Evolutionary conservation across 2,329 filamentous ascomycete genomes (phyloP).

Genomic region (Neopestalotiopsis rosae): DNA sequence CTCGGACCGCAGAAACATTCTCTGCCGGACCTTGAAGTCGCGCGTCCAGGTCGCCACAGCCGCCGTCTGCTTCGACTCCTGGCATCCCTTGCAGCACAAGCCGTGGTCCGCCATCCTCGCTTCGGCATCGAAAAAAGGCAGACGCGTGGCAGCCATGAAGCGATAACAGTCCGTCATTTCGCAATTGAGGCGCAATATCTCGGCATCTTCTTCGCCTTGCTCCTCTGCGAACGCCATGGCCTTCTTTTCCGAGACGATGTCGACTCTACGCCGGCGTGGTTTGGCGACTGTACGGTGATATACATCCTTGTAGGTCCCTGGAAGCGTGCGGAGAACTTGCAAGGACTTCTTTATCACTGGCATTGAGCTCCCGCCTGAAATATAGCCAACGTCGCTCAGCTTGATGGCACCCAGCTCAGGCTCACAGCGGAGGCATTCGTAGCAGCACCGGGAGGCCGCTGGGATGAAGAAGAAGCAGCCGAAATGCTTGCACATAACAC

Average conservation of each 20-base stretch:
- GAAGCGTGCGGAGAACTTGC: background rate
- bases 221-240: too few relatives aligned
- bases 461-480: constrained; percentile 1
- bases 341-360: background rate
- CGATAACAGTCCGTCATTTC: background rate
- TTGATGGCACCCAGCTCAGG: background rate
- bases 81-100: background rate
- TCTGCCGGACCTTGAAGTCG: background rate
- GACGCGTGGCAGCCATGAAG: background rate
- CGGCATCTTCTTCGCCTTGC: background rate
- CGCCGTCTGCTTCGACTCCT: background rate
- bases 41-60: background rate
- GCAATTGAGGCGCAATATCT: background rate
- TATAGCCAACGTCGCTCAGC: background rate
- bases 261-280: background rate
- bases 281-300: background rate
- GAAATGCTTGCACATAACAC: background rate
- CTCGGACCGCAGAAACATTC: background rate
- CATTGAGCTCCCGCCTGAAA: background rate
- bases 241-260: too few relatives aligned
- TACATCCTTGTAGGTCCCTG: background rate
- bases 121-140: background rate
- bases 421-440: background rate
- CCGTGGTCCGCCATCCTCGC: background rate
- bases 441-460: background rate